Conservation (phyloP, 257 asterid species). For the Fraxinus cuspidata region DNA sequence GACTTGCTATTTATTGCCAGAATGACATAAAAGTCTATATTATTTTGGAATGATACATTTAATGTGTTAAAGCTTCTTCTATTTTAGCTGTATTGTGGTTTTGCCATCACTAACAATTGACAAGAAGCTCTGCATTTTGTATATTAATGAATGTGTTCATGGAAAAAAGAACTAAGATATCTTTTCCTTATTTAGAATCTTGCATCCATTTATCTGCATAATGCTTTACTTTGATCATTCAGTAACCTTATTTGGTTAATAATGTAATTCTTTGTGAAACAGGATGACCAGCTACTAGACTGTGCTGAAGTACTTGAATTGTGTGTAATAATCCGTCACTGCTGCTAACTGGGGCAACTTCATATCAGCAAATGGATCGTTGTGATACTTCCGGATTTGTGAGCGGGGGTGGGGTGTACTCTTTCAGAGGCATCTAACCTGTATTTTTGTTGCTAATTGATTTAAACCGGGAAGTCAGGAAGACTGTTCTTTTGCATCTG, state of each 20-base stretch:
- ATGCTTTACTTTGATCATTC: constrained; percentile 8
- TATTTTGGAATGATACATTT: background rate
- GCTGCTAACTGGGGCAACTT: constrained; percentile 33
- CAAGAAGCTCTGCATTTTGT: background rate
- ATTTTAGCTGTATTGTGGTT: background rate
- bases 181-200: background rate
- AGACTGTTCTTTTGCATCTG: constrained; percentile 63
- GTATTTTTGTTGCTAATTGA: constrained; percentile 48
- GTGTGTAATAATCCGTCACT: constrained; percentile 31
- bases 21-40: background rate
- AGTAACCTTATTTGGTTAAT: constrained; percentile 9
- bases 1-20: background rate
- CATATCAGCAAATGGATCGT: constrained; percentile 69
- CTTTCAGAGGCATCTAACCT: constrained; percentile 67
- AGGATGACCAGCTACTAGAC: constrained; percentile 50
- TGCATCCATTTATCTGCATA: constrained; percentile 6
- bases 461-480: constrained; percentile 80
- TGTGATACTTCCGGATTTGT: constrained; percentile 96
- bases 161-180: constrained; percentile 8
- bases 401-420: constrained; percentile 85
- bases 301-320: constrained; percentile 30
- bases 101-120: background rate
- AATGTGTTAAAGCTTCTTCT: constrained; percentile 3
- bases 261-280: constrained; percentile 31
- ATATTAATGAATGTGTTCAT: constrained; percentile 8